These are phyloP conservation scores for Ruellia speciosa DNA, from an alignment of 305 asterid genomes.

Conservation along the genomic window DNA sequence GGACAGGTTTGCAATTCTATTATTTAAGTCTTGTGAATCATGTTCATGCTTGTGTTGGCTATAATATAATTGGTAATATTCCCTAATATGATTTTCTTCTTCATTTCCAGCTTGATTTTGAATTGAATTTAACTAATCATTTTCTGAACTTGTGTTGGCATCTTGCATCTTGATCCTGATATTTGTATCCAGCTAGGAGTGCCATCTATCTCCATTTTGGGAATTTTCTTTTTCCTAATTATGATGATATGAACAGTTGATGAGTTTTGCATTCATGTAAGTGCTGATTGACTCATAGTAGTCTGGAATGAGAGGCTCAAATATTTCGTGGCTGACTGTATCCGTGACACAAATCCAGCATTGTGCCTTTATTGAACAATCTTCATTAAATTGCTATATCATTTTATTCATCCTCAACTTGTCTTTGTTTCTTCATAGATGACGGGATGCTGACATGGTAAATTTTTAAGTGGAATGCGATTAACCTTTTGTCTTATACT, in stretches of 20 bases:
- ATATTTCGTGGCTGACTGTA: not conserved
- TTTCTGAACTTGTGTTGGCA: not conserved
- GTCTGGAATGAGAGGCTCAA: not conserved
- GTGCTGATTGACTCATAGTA: not conserved
- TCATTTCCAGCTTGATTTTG: not conserved
- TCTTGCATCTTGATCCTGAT: not conserved
- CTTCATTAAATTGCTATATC: not conserved
- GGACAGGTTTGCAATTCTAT: slow-evolving; percentile 46
- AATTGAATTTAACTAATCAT: not conserved
- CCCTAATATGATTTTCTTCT: not conserved
- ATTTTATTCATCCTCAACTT: not conserved
- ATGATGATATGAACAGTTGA: not conserved
- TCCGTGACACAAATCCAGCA: not conserved
- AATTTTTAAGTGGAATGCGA: not conserved
- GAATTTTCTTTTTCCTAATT: not conserved
- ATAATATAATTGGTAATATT: not conserved
- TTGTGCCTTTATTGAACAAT: not conserved
- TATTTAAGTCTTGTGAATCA: slow-evolving; percentile 3
- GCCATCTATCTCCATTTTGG: not conserved
- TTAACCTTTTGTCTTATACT: not conserved
- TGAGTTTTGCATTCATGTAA: not conserved
- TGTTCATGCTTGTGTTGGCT: not conserved
- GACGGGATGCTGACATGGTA: not conserved
- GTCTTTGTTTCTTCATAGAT: not conserved
- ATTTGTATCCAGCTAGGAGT: not conserved